Base-by-base conservation (phyloP, 805 yeast species). In the Kodamaea fukazawae region DNA sequence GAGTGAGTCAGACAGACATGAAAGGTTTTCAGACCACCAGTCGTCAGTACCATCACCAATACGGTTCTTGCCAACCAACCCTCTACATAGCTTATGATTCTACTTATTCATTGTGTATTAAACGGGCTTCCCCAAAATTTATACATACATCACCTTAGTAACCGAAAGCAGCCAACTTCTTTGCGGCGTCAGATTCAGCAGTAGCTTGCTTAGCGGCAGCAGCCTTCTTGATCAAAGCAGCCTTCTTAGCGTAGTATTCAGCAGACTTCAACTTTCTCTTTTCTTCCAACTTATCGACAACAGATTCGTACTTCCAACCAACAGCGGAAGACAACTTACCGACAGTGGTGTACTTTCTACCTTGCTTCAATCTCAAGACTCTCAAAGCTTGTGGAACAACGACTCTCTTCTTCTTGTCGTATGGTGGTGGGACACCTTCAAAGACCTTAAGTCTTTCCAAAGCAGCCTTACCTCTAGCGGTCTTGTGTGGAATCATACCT, bases 401-500 rank as follows among this genome's bases (percentile, higher is more conserved):
- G 70, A 90, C 96, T 75, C 96, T 88, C 95, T 91, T 91, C 88
- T 89, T 87, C 80, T 83, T 88, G 93, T 93, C 99, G 77, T 86
- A 93, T 78, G 99, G 98, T 51, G 97, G 89, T 75, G 99, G 99
- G 54, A 93, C 82, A 85, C 99, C 99, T 79, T 93, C 99, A 67
- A 87, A 93, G 61, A 91, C 98, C 91, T 93, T 88, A 65, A 93
- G 86, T 79, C 97, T 90, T 81, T 90, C 98, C 69, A 93, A 76
- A 65, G 99, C 99, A 70, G 98, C 98, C 81, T 87, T 86, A 77
- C 99, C 99, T 78, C 98, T 93, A 63, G 98, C 93, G 60, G 99
- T 93, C 89, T 93, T 93, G 90, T 93, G 98, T 71, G 96, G 79
- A 66, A 93, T 78, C 99, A 93, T 93, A 79, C 99, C 99, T 73